Percentiles rank a stretch among this genome's conserved stretches.
These are phyloP conservation scores for Cercospora zeae-maydis DNA, from an alignment of 2,329 filamentous ascomycete genomes.

Conservation along the genomic window DNA sequence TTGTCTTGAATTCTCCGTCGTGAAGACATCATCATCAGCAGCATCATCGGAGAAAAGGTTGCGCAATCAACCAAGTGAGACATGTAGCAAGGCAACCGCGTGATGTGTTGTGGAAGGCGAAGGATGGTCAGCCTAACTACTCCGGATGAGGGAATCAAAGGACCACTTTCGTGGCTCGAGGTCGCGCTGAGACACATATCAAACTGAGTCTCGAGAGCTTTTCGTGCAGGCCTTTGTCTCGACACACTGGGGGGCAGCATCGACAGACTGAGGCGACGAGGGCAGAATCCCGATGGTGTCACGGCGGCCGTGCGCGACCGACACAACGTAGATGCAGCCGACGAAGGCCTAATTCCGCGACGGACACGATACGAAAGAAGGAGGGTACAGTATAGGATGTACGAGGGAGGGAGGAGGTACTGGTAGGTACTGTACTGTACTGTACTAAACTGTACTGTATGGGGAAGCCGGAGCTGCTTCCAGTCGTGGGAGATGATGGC, in stretches of 20 bases:
- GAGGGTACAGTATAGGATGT: too few species aligned
- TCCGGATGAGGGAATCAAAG: too few species aligned
- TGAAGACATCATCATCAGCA: background rate
- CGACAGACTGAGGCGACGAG: too few species aligned
- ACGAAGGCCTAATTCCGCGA: background rate
- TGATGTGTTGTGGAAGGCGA: background rate
- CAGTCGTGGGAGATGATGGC: too few species aligned
- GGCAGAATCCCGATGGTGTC: too few species aligned
- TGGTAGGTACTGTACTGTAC: too few species aligned
- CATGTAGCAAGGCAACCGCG: background rate
- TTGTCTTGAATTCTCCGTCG: background rate
- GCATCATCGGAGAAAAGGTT: slow-evolving; percentile 8
- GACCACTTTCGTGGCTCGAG: background rate
- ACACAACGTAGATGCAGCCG: background rate
- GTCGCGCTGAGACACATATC: slow-evolving; percentile 3
- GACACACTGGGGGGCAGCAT: too few species aligned
- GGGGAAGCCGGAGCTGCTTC: background rate
- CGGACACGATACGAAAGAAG: background rate
- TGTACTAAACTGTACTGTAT: too few species aligned
- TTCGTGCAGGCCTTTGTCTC: background rate
- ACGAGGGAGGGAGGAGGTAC: too few species aligned
- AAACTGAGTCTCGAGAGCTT: background rate
- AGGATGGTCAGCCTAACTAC: too few species aligned
- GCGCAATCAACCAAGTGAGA: slow-evolving; percentile 3
- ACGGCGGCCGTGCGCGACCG: background rate